A percentile compares a stretch with the other conserved stretches of the same genome.
phyloP scores from a whole-genome alignment of 768 basidiomycete species.

The Favolaschia claudopus region DNA sequence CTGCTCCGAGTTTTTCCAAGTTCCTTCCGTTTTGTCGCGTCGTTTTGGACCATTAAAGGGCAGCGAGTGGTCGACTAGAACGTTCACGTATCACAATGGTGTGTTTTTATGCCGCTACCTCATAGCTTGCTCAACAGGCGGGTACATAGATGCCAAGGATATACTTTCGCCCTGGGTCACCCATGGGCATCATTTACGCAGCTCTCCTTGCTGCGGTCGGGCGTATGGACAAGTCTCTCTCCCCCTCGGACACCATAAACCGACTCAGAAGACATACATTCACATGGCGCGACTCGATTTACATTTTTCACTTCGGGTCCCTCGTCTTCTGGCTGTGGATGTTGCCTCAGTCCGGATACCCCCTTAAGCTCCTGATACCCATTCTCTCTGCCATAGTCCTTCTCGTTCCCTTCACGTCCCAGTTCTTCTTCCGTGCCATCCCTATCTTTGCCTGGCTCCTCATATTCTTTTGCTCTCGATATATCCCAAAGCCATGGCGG shows the following conservation, averaged over 20 bases:
- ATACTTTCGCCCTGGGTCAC: slow-evolving; percentile 7
- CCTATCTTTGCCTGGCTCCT: slow-evolving; percentile 90
- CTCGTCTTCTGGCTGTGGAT: slow-evolving; percentile 76
- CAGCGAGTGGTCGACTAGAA: too few relatives aligned
- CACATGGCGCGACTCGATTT: slow-evolving; percentile 62
- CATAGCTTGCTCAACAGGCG: too few relatives aligned
- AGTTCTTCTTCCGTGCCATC: slow-evolving; percentile 89
- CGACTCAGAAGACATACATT: slow-evolving; percentile 67
- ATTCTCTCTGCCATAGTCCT: slow-evolving; percentile 71
- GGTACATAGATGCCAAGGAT: slow-evolving; percentile 18
- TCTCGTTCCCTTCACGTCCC: slow-evolving; percentile 84
- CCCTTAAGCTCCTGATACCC: slow-evolving; percentile 81
- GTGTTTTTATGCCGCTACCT: too few relatives aligned
- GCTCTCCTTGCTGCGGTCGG: slow-evolving; percentile 69
- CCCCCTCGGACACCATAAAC: slow-evolving; percentile 68
- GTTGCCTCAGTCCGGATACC: slow-evolving; percentile 75
- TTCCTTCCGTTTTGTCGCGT: too few relatives aligned
- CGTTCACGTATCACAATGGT: too few relatives aligned
- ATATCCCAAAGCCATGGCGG: slow-evolving; percentile 78
- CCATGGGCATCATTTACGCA: slow-evolving; percentile 27
- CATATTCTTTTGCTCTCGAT: slow-evolving; percentile 85
- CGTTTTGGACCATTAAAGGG: too few relatives aligned
- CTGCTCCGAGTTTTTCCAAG: not conserved
- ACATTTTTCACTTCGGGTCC: slow-evolving; percentile 69
- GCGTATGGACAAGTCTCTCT: slow-evolving; percentile 80